Evolutionary conservation across 306 rosid genomes (phyloP).

Genomic region (Citrullus amarus): DNA sequence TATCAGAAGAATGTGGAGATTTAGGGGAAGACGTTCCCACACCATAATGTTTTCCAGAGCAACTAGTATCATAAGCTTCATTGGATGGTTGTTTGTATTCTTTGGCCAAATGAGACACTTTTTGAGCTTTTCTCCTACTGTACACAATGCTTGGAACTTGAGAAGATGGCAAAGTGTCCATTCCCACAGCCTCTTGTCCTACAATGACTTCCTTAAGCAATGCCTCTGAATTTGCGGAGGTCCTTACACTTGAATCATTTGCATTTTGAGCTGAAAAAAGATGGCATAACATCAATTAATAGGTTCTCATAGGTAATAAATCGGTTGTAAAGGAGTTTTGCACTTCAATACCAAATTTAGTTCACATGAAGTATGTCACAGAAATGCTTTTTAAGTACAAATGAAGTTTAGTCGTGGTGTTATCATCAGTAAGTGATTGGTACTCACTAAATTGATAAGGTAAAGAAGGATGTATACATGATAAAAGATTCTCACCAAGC

Average conservation of each 20-base stretch:
- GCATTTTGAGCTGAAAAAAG: slow-evolving; percentile 18
- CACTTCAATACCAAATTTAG: not conserved
- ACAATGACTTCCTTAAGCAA: slow-evolving; percentile 21
- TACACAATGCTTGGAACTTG: slow-evolving; percentile 34
- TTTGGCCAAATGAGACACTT: slow-evolving; percentile 16
- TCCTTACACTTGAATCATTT: slow-evolving; percentile 14
- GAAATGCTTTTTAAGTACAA: not conserved
- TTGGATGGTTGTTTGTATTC: slow-evolving; percentile 13
- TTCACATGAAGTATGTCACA: not conserved
- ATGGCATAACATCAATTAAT: not conserved
- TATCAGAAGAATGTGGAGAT: slow-evolving; percentile 22
- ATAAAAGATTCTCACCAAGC: not conserved
- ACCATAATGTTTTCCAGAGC: slow-evolving; percentile 18
- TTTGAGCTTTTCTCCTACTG: slow-evolving; percentile 36
- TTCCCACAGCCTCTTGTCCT: slow-evolving; percentile 21
- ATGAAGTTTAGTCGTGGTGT: not conserved
- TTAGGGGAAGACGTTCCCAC: slow-evolving; percentile 20
- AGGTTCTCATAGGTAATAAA: not conserved
- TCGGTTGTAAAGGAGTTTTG: not conserved
- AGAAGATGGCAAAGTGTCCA: slow-evolving; percentile 17
- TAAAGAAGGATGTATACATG: not conserved
- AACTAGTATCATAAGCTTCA: slow-evolving; percentile 23
- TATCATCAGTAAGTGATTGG: not conserved
- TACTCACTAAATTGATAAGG: not conserved
- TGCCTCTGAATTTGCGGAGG: slow-evolving; percentile 17